Conservation (phyloP, 345 rosid species). For the Aquilaria malaccensis region DNA sequence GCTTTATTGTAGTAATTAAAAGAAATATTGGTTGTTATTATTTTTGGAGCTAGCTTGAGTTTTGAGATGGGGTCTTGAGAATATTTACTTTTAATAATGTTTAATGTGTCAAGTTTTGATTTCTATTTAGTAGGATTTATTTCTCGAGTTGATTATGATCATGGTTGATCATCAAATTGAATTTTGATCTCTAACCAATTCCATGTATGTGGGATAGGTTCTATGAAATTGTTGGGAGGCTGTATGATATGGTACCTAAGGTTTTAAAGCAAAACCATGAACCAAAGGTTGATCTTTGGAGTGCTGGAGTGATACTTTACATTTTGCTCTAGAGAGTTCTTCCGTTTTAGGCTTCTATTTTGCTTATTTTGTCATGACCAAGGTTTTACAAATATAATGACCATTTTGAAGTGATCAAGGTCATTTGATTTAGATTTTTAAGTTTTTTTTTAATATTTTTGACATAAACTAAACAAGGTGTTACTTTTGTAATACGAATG, state of each 20-base stretch:
- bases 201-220: slow-evolving; percentile 54
- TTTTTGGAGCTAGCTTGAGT: neutral
- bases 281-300: slow-evolving; percentile 91
- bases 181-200: neutral
- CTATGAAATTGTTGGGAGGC: slow-evolving; percentile 96
- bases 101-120: neutral
- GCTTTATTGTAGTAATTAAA: neutral
- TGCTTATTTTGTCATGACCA: neutral
- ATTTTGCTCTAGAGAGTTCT: slow-evolving; percentile 89
- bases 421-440: too few species aligned
- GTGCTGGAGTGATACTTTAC: slow-evolving; percentile 91
- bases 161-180: neutral
- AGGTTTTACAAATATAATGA: too few species aligned
- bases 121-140: neutral
- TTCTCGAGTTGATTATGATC: neutral
- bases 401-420: too few species aligned
- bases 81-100: neutral
- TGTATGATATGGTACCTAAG: slow-evolving; percentile 95
- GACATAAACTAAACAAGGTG: slow-evolving; percentile 94
- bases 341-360: slow-evolving; percentile 88
- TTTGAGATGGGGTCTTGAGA: slow-evolving; percentile 2
- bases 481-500: slow-evolving; percentile 88
- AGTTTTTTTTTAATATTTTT: slow-evolving; percentile 10
- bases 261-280: slow-evolving; percentile 85
- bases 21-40: neutral